phyloP scores from a whole-genome alignment of 768 basidiomycete genomes.

The Terana coerulea region DNA sequence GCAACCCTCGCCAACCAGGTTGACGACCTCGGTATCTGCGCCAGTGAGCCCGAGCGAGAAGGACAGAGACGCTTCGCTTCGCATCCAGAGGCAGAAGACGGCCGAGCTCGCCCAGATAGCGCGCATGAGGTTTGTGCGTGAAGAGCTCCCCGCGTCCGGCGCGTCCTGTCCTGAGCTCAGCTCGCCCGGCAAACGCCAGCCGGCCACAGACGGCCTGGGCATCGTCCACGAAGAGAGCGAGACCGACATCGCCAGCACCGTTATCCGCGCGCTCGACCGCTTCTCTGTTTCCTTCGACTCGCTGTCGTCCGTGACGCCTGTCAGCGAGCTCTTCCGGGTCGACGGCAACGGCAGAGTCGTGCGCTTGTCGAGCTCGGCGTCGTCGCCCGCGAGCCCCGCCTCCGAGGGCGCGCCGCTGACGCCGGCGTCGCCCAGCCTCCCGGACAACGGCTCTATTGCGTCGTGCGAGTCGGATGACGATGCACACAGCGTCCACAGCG shows the following conservation, averaged over 20 bases:
- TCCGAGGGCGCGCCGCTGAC: background rate
- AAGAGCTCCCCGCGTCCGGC: background rate
- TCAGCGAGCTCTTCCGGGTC: slow-evolving; percentile 12
- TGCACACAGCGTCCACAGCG: background rate
- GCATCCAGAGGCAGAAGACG: slow-evolving; percentile 13
- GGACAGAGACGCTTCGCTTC: background rate
- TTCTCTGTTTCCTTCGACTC: slow-evolving; percentile 6
- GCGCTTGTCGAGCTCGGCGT: background rate
- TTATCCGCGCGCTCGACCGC: slow-evolving; percentile 8
- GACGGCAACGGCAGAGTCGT: slow-evolving; percentile 8
- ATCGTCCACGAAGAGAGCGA: slow-evolving; percentile 12
- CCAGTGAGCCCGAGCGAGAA: slow-evolving; percentile 3
- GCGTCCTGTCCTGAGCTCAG: slow-evolving; percentile 5
- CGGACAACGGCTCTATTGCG: background rate
- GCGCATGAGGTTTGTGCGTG: slow-evolving; percentile 12
- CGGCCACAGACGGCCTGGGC: slow-evolving; percentile 8
- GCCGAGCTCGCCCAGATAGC: slow-evolving; percentile 15
- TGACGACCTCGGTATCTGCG: slow-evolving; percentile 5
- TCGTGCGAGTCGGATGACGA: background rate
- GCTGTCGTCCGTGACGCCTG: background rate
- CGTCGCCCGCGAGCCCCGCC: background rate
- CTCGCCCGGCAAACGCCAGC: background rate
- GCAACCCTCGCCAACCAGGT: background rate
- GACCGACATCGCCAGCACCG: slow-evolving; percentile 13
- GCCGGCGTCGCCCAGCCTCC: background rate